Evolutionary conservation across 768 basidiomycete genomes (phyloP).

Genomic region (Mrakia blollopis): DNA sequence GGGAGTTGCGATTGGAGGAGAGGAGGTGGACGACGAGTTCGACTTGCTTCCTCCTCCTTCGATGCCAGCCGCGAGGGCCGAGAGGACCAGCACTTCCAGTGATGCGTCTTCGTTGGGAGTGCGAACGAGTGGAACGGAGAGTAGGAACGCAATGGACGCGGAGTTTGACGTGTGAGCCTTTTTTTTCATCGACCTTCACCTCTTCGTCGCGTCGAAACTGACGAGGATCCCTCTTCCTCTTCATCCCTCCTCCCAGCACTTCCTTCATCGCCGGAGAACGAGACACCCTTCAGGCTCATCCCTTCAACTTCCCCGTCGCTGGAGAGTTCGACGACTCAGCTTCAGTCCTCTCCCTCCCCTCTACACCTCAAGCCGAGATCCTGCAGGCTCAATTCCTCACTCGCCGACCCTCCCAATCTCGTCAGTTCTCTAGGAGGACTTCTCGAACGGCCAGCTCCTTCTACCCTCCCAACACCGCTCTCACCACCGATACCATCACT

Average conservation of each 20-base stretch:
- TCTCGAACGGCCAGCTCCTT: neutral
- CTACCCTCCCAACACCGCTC: neutral
- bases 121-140: neutral
- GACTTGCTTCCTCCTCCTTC: neutral
- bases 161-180: slow-evolving; percentile 15
- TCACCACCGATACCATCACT: neutral
- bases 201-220: too few relatives aligned
- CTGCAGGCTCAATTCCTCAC: slow-evolving; percentile 2
- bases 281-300: slow-evolving; percentile 6
- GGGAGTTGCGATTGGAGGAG: neutral
- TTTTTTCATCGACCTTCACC: too few relatives aligned
- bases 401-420: slow-evolving; percentile 7
- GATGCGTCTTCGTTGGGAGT: neutral
- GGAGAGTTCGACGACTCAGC: neutral
- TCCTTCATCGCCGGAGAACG: slow-evolving; percentile 13
- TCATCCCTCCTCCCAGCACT: neutral
- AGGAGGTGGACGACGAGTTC: neutral
- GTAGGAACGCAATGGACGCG: neutral
- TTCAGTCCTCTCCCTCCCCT: neutral
- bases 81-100: neutral
- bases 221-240: neutral
- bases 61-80: neutral
- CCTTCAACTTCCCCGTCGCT: neutral
- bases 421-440: neutral
- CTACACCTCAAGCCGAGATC: slow-evolving; percentile 10